A percentile compares a stretch with the other conserved stretches of the same genome.
phyloP scores from a whole-genome alignment of 768 basidiomycete genomes.

The Gloeostereum incarnatum region DNA sequence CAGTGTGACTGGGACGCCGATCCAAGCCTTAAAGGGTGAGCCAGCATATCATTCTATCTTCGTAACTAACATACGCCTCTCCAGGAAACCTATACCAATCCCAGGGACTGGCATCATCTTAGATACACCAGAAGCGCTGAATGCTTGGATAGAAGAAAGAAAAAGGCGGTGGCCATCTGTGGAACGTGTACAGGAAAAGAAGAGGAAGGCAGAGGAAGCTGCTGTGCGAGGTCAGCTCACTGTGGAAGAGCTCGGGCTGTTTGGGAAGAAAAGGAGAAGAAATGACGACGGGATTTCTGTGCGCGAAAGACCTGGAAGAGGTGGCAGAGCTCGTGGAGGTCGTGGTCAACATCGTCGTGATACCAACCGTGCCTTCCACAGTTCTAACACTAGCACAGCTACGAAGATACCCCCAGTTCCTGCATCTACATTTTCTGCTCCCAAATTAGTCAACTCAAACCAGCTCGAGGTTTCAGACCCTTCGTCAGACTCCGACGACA shows the following conservation, averaged over 20 bases:
- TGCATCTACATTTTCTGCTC: conserved; percentile 2
- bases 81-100: conserved; percentile 63
- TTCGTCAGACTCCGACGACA: conserved; percentile 19
- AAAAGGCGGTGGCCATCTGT: conserved; percentile 79
- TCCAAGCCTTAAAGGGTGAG: conserved; percentile 70
- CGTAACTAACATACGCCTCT: conserved; percentile 1
- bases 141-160: conserved; percentile 83
- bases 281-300: conserved; percentile 15
- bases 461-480: too few relatives aligned
- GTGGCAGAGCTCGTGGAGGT: conserved; percentile 17
- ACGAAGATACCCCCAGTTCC: too few relatives aligned
- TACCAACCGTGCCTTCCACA: too few relatives aligned
- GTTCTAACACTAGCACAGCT: too few relatives aligned
- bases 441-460: too few relatives aligned
- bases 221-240: conserved; percentile 69
- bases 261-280: conserved; percentile 31
- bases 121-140: conserved; percentile 74
- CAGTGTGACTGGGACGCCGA: conserved; percentile 74
- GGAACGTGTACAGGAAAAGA: conserved; percentile 68
- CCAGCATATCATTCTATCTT: conserved; percentile 5
- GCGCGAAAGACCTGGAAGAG: conserved; percentile 9
- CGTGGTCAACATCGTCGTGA: too few relatives aligned
- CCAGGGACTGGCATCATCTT: conserved; percentile 73
- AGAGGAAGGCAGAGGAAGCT: conserved; percentile 70
- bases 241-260: conserved; percentile 31